phyloP scores from a whole-genome alignment of 2,329 filamentous ascomycete genomes.

The Fusarium caatingaense region DNA sequence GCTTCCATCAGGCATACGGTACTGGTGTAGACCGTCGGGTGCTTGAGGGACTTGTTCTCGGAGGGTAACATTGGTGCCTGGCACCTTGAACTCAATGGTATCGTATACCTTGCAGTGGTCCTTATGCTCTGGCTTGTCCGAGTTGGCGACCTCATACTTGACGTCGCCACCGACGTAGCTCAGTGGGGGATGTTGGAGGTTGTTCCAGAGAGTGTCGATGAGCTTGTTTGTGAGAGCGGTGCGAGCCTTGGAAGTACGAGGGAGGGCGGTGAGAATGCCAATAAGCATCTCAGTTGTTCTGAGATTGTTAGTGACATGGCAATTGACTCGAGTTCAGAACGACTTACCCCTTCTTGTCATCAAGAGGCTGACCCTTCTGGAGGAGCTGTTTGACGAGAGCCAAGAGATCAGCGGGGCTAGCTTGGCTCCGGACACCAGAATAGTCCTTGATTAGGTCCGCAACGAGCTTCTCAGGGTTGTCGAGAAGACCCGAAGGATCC shows the following conservation, averaged over 20 bases:
- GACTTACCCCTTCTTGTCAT: slow-evolving; percentile 65
- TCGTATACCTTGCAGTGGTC: slow-evolving; percentile 49
- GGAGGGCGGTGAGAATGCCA: slow-evolving; percentile 54
- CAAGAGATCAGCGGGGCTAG: slow-evolving; percentile 45
- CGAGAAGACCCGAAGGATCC: slow-evolving; percentile 44
- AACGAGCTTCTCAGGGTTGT: slow-evolving; percentile 51
- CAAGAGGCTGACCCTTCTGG: slow-evolving; percentile 61
- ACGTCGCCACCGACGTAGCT: slow-evolving; percentile 56
- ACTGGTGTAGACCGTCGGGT: slow-evolving; percentile 52
- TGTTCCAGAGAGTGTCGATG: slow-evolving; percentile 65
- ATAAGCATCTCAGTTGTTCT: slow-evolving; percentile 57
- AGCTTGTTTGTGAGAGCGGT: slow-evolving; percentile 60
- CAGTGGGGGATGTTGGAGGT: slow-evolving; percentile 65
- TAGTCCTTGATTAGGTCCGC: slow-evolving; percentile 50
- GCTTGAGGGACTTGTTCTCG: slow-evolving; percentile 52
- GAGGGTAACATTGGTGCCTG: slow-evolving; percentile 52
- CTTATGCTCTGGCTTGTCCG: slow-evolving; percentile 49
- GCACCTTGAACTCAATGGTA: slow-evolving; percentile 55
- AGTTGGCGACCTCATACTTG: slow-evolving; percentile 52
- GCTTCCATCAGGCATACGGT: slow-evolving; percentile 54
- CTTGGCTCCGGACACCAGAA: slow-evolving; percentile 45
- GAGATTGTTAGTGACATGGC: slow-evolving; percentile 19
- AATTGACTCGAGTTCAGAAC: not conserved
- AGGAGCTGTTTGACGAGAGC: slow-evolving; percentile 49
- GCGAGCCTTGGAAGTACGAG: slow-evolving; percentile 49